Evolutionary conservation across 805 yeast species (phyloP).

Genomic region (Maudiozyma barnettii): DNA sequence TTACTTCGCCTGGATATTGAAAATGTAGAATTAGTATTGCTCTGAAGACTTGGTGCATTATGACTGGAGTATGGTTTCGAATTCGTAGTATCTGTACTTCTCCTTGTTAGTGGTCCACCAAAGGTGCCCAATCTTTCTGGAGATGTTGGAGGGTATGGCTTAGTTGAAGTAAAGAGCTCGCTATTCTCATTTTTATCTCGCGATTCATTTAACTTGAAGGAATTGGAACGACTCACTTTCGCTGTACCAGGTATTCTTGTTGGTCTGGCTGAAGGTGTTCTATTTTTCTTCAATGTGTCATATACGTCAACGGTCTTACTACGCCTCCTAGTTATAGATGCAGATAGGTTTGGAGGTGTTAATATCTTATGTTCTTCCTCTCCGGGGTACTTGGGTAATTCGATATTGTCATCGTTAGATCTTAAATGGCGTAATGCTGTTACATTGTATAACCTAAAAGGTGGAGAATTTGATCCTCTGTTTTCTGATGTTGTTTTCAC

Average conservation of each 20-base stretch:
- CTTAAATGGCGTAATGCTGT: background rate
- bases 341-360: background rate
- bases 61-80: background rate
- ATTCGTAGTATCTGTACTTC: background rate
- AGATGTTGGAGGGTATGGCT: slow-evolving; percentile 6
- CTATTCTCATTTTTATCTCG: background rate
- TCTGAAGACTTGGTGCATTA: background rate
- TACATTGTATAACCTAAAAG: background rate
- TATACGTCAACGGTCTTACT: slow-evolving; percentile 26
- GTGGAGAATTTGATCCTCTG: background rate
- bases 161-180: background rate
- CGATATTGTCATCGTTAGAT: slow-evolving; percentile 1
- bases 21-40: slow-evolving; percentile 3
- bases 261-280: background rate
- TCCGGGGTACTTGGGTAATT: background rate
- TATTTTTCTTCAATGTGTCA: slow-evolving; percentile 10
- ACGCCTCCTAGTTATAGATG: slow-evolving; percentile 16
- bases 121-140: background rate
- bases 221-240: background rate
- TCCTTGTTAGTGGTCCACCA: background rate
- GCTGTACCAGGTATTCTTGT: background rate
- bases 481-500: background rate
- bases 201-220: background rate
- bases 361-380: background rate
- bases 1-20: slow-evolving; percentile 27